A percentile compares a stretch with the other conserved stretches of the same genome.
Evolutionary conservation across 257 asterid genomes (phyloP).

Genomic region (Penstemon barbatus): DNA sequence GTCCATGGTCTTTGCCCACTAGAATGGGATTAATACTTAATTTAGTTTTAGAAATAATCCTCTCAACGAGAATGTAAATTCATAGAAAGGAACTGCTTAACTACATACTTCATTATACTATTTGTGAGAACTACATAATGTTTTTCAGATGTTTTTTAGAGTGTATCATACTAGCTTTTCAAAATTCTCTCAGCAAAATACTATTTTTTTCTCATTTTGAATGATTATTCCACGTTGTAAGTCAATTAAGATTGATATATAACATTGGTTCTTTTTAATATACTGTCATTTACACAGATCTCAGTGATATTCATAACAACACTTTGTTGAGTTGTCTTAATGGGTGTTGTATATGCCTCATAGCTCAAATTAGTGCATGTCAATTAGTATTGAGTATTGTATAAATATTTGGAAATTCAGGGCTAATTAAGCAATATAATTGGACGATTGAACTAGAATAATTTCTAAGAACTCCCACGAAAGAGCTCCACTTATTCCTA

Average conservation of each 20-base stretch:
- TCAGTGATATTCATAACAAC: not conserved
- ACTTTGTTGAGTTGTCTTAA: not conserved
- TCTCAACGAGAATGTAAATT: not conserved
- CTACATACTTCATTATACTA: not conserved
- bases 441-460: not conserved
- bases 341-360: not conserved
- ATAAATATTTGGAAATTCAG: not conserved
- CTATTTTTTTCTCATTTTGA: not conserved
- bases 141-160: not conserved
- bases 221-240: not conserved
- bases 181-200: not conserved
- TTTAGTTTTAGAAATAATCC: not conserved
- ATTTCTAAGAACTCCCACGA: not conserved
- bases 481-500: not conserved
- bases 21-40: not conserved
- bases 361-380: not conserved
- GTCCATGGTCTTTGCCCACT: constrained; percentile 5
- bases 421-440: not conserved
- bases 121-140: not conserved
- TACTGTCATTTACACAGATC: not conserved
- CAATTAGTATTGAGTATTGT: not conserved
- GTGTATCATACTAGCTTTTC: not conserved
- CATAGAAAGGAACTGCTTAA: not conserved
- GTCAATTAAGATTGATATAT: not conserved
- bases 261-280: not conserved